Percentiles rank a stretch among this genome's conserved stretches.
phyloP scores from a whole-genome alignment of 805 yeast species.

The Suhomyces sp. region DNA sequence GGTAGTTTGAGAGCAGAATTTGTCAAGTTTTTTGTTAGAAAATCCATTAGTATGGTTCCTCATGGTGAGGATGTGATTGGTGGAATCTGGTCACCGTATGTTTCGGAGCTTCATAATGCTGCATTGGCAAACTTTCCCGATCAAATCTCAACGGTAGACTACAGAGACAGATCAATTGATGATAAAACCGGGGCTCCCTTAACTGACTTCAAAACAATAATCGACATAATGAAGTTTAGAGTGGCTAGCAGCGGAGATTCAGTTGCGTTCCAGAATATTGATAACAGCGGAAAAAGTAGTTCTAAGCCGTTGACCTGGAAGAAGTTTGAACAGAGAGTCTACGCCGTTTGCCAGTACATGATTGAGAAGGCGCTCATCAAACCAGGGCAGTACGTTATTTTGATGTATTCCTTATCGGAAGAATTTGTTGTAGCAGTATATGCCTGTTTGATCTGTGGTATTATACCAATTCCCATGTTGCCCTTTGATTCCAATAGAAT shows the following conservation, averaged over 20 bases:
- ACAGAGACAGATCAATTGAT: constrained; percentile 72
- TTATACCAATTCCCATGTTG: constrained; percentile 71
- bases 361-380: constrained; percentile 60
- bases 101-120: constrained; percentile 61
- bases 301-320: constrained; percentile 61
- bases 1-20: constrained; percentile 79
- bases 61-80: constrained; percentile 74
- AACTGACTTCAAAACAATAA: constrained; percentile 65
- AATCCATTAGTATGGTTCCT: constrained; percentile 62
- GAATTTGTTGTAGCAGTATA: constrained; percentile 79
- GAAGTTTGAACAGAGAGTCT: constrained; percentile 71
- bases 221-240: constrained; percentile 78
- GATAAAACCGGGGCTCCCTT: constrained; percentile 72
- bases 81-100: constrained; percentile 80
- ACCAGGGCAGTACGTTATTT: constrained; percentile 70
- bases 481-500: constrained; percentile 66
- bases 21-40: constrained; percentile 71
- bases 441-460: constrained; percentile 83
- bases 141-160: constrained; percentile 81
- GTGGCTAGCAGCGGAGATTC: constrained; percentile 73
- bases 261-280: constrained; percentile 59
- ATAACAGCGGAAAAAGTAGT: constrained; percentile 31
- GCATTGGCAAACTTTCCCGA: constrained; percentile 62
- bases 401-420: constrained; percentile 84
- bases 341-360: constrained; percentile 70